These are phyloP conservation scores for Helichrysum umbraculigerum DNA, from an alignment of 129 eudicot genomes.

Conservation along the genomic window DNA sequence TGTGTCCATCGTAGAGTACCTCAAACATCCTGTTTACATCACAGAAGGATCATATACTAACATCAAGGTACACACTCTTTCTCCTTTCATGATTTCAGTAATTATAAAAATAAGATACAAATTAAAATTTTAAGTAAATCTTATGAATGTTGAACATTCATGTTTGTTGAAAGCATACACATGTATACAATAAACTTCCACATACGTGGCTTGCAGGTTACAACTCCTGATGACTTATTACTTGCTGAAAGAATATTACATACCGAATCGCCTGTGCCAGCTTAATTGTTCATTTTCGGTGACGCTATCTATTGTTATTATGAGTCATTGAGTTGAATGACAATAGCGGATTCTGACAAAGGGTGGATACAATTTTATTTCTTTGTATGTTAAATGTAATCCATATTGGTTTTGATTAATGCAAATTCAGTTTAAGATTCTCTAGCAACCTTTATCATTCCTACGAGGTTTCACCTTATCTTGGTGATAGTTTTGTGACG, in stretches of 20 bases:
- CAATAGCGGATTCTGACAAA: constrained; percentile 7
- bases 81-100: neutral
- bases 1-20: constrained; percentile 98
- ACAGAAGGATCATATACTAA: constrained; percentile 97
- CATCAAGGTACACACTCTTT: constrained; percentile 67
- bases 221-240: constrained; percentile 94
- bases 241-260: constrained; percentile 92
- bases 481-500: too few relatives aligned
- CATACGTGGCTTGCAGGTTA: constrained; percentile 60
- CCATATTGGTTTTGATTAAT: neutral
- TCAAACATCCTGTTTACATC: constrained; percentile 92
- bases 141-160: neutral
- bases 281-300: constrained; percentile 27
- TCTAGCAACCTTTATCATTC: neutral
- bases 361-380: neutral
- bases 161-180: neutral
- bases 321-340: neutral
- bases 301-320: constrained; percentile 11
- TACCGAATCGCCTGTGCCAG: constrained; percentile 37
- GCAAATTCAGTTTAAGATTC: neutral
- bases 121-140: neutral
- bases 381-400: neutral
- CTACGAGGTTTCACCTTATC: too few relatives aligned
- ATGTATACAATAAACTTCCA: neutral
- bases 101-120: neutral